Base-by-base conservation (phyloP, 2,329 filamentous ascomycete species). In the Rutstroemia sydowiana region DNA sequence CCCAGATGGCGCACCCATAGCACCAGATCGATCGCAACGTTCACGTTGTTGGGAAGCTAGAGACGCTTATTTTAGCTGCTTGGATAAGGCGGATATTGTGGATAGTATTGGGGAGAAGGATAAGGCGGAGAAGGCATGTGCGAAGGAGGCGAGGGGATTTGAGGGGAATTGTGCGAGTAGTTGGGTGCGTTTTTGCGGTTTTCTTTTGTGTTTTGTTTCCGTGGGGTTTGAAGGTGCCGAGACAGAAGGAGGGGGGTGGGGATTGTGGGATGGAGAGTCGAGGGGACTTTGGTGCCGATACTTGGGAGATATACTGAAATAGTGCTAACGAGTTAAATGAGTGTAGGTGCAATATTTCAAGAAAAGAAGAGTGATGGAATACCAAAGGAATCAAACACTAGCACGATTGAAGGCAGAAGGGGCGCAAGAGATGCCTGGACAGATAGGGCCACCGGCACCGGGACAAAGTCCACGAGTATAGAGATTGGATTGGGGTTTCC, bases 311-410 rank as follows among this genome's bases (percentile, higher is more conserved):
- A 13, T 37, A n/a, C 3, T 28, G 20, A 16, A 18, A 28, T 18
- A 49, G 41, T 5, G 43, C 40, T 52, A 55, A 57, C 60, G 55
- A 59, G 26, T 16, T 9, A 40, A 13, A n/a, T 31, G 11, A 49
- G 39, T 14, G n/a, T 16, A 93, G 88, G 87, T 96, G 55, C 89
- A 90, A 71, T 97, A 98, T 71, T 98, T 98, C 73, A 96, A 97
- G 75, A 91, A 96, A 71, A 87, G 90, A 72, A 79, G 93, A 63
- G 88, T 97, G 32, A 92, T 95, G 71, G 93, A 98, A 62, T 79
- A 87, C 65, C 87, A 95, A 63, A 89, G 92, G 70, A 85, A 87
- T 65, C 76, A 84, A 70, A 86, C 88, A 21, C 73, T 95, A 58
- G 84, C 86, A 62, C 81, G 82, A 66, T 79, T 95, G 62, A 77